phyloP scores from a whole-genome alignment of 495 filamentous ascomycete species.

The Podospora comata region DNA sequence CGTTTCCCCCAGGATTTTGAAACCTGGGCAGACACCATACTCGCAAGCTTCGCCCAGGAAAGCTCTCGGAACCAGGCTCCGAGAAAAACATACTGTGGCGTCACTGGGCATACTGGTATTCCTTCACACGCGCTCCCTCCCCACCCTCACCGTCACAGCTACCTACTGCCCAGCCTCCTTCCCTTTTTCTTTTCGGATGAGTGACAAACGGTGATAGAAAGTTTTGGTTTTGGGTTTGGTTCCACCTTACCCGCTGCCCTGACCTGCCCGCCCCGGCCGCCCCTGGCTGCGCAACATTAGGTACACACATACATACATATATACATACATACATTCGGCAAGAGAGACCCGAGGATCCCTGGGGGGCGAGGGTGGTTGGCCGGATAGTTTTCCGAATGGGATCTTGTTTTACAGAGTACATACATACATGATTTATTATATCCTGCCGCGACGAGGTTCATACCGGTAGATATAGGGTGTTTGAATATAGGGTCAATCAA shows the following conservation, averaged over 20 bases:
- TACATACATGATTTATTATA: no score
- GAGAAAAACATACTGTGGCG: conserved; percentile 20
- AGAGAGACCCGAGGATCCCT: background rate
- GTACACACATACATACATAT: no score
- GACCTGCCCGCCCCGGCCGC: no score
- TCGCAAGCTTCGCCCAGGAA: conserved; percentile 2
- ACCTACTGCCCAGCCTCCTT: no score
- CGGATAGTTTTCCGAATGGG: background rate
- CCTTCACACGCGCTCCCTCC: no score
- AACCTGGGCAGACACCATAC: background rate
- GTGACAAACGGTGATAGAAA: no score
- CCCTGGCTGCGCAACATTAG: background rate
- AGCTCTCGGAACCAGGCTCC: conserved; percentile 14
- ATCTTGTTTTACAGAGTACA: background rate
- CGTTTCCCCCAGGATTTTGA: background rate
- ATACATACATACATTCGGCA: background rate
- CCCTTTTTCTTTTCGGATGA: no score
- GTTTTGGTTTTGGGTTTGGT: no score
- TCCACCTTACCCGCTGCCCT: background rate
- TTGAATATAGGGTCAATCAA: background rate
- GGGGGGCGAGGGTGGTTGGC: background rate
- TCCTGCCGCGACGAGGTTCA: background rate
- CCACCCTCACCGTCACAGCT: no score
- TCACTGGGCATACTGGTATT: no score
- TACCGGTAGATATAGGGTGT: background rate